Evolutionary conservation across 306 rosid genomes (phyloP).

Genomic region (Crotalaria pallida): DNA sequence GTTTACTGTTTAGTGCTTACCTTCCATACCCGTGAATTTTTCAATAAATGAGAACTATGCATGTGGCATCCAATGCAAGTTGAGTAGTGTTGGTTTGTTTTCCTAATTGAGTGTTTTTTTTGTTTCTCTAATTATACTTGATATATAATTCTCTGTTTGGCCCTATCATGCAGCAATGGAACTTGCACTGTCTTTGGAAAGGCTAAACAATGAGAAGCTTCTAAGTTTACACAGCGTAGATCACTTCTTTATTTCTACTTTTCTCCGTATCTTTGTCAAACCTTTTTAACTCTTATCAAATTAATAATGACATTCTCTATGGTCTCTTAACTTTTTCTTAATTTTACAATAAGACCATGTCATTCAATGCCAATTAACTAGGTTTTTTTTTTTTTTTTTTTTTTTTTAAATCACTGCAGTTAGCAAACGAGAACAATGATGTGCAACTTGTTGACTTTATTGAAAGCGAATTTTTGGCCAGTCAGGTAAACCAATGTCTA

Average conservation of each 20-base stretch:
- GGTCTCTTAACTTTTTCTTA: neutral
- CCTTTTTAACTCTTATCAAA: neutral
- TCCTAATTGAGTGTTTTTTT: neutral
- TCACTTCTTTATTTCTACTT: neutral
- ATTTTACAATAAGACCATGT: neutral
- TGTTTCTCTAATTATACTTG: neutral
- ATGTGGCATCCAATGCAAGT: neutral
- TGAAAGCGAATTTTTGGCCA: slow-evolving; percentile 29
- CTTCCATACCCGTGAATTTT: neutral
- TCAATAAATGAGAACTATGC: neutral
- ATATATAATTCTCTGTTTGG: neutral
- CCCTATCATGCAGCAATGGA: slow-evolving; percentile 31
- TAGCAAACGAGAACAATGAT: slow-evolving; percentile 34
- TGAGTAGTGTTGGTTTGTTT: neutral
- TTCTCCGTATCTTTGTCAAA: neutral
- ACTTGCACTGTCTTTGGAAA: slow-evolving; percentile 40
- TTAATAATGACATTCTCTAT: neutral
- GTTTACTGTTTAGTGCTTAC: neutral
- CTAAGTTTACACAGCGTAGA: slow-evolving; percentile 29
- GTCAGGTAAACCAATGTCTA: slow-evolving; percentile 18
- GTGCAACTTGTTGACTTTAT: slow-evolving; percentile 29
- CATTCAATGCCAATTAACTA: neutral
- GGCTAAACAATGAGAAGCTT: slow-evolving; percentile 37
- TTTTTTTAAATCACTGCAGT: slow-evolving; percentile 29
- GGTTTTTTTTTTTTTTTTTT: neutral